A percentile compares a stretch with the other conserved stretches of the same genome.
Conservation (phyloP, 768 basidiomycete species). For the Punctularia strigosozonata region DNA sequence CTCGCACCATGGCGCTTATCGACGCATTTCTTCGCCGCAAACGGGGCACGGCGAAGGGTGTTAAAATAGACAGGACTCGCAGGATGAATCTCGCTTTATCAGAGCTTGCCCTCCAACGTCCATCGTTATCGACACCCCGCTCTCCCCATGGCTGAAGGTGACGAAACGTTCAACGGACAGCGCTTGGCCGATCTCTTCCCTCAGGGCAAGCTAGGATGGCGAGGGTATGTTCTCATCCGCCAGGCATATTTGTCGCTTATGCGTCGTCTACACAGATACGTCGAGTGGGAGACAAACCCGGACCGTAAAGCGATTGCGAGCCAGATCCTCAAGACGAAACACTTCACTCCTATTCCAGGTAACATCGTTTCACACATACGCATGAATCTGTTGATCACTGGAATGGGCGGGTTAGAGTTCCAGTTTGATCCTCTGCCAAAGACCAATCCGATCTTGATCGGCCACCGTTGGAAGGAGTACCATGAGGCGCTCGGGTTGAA, state of each 20-base stretch:
- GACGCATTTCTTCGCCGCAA: no score
- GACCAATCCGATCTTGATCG: constrained; percentile 38
- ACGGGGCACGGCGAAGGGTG: no score
- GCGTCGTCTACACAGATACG: constrained; percentile 19
- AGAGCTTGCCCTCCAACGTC: no score
- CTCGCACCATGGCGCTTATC: no score
- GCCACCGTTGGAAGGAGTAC: constrained; percentile 41
- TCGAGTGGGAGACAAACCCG: constrained; percentile 38
- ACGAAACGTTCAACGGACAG: no score
- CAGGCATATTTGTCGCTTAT: neutral
- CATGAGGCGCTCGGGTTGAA: constrained; percentile 36
- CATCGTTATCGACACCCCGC: no score
- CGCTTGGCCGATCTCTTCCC: no score
- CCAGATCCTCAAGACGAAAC: constrained; percentile 26
- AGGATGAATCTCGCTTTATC: no score
- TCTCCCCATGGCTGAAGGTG: no score
- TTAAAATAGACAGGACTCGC: no score
- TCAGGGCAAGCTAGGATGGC: no score
- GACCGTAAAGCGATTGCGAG: constrained; percentile 29
- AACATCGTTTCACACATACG: neutral
- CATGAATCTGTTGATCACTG: neutral
- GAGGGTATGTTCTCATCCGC: neutral
- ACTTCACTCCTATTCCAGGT: constrained; percentile 31
- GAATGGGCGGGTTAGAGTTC: constrained; percentile 22
- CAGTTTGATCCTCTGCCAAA: constrained; percentile 35